These are phyloP conservation scores for Graphilbum sp. DNA, from an alignment of 2,329 filamentous ascomycete genomes.

Conservation along the genomic window DNA sequence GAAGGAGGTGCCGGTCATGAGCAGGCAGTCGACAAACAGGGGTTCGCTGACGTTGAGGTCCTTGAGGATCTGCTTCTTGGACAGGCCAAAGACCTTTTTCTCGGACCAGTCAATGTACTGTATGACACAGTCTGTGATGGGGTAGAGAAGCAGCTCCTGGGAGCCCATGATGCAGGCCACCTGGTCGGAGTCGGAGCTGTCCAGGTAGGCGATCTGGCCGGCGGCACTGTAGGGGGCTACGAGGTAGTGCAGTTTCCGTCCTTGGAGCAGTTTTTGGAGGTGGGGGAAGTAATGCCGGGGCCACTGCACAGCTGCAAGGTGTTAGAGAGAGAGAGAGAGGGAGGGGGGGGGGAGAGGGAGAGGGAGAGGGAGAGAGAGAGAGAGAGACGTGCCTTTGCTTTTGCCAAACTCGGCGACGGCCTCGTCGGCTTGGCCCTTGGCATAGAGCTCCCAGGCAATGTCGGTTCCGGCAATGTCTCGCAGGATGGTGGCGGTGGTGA, in stretches of 20 bases:
- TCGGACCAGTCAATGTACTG: constrained; percentile 50
- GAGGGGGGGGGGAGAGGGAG: constrained; percentile 12
- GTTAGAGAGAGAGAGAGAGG: constrained; percentile 5
- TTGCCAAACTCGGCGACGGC: constrained; percentile 82
- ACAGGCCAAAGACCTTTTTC: constrained; percentile 43
- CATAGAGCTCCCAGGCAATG: constrained; percentile 76
- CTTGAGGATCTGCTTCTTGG: constrained; percentile 54
- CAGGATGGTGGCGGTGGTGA: constrained; percentile 45
- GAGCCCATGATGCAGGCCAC: constrained; percentile 69
- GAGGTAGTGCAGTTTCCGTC: constrained; percentile 55
- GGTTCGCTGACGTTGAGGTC: constrained; percentile 49
- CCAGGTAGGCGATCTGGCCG: constrained; percentile 73
- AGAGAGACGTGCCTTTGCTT: constrained; percentile 20
- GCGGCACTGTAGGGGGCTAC: constrained; percentile 79
- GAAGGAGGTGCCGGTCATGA: constrained; percentile 72
- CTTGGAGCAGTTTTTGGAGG: constrained; percentile 56
- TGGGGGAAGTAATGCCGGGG: constrained; percentile 60
- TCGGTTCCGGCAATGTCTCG: constrained; percentile 55
- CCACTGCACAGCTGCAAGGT: constrained; percentile 49
- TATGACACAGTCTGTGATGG: constrained; percentile 62
- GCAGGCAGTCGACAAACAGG: constrained; percentile 66
- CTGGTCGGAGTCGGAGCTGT: constrained; percentile 48
- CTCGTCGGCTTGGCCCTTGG: constrained; percentile 58
- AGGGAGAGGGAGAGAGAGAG: constrained; percentile 4
- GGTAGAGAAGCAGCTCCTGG: constrained; percentile 72